Percentiles rank a stretch among this genome's conserved stretches.
These are phyloP conservation scores for Pinus taeda DNA, from an alignment of 75 land plant genomes.

Conservation along the genomic window DNA sequence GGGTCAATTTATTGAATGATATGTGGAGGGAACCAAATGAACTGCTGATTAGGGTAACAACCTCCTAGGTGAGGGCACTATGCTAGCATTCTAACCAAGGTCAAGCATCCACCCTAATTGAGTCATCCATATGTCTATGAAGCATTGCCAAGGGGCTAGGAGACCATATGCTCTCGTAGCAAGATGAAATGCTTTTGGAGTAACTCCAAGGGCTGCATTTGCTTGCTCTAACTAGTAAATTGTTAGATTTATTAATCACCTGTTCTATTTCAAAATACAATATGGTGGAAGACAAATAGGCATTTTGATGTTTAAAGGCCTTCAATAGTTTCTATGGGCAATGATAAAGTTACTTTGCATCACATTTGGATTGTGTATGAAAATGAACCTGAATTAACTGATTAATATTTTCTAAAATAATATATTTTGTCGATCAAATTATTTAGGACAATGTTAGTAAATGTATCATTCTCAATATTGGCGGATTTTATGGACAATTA, in stretches of 20 bases:
- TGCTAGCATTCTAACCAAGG: too few species aligned
- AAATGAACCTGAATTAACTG: neutral
- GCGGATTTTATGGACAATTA: too few species aligned
- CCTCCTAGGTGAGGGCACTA: too few species aligned
- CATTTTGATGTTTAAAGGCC: neutral
- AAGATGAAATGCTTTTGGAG: too few species aligned
- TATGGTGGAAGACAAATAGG: neutral
- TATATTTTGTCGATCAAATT: neutral
- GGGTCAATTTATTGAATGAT: too few species aligned
- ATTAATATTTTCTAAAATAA: neutral
- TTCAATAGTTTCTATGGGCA: neutral
- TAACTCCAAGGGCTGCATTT: neutral
- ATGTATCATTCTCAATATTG: neutral
- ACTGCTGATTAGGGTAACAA: too few species aligned
- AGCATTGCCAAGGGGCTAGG: too few species aligned
- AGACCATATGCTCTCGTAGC: too few species aligned
- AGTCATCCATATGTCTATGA: too few species aligned
- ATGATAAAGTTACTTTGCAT: neutral
- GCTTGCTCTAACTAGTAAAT: neutral
- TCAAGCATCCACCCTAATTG: too few species aligned
- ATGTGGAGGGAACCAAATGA: too few species aligned
- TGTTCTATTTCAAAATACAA: neutral
- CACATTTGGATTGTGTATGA: neutral
- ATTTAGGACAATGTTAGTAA: constrained; percentile 2
- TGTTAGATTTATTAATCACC: neutral